These are phyloP conservation scores for Lactifluus subvellereus DNA, from an alignment of 768 basidiomycete genomes.

Conservation along the genomic window DNA sequence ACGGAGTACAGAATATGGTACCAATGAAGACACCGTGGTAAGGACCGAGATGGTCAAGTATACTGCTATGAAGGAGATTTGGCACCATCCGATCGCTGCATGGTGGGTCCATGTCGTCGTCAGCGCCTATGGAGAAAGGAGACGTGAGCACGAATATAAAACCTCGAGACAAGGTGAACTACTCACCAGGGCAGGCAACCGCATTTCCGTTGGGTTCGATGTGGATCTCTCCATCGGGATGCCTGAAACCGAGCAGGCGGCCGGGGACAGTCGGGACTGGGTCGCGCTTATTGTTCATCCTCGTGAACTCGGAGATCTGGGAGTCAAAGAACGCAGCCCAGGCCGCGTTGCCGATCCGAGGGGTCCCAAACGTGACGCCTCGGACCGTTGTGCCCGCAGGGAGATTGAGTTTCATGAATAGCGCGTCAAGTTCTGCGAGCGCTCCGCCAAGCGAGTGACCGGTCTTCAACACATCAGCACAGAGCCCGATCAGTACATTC, in stretches of 20 bases:
- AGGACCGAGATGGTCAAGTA: slow-evolving; percentile 54
- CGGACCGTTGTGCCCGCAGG: slow-evolving; percentile 10
- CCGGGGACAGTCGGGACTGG: slow-evolving; percentile 17
- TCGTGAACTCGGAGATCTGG: slow-evolving; percentile 20
- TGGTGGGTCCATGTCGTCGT: slow-evolving; percentile 47
- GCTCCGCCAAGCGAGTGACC: slow-evolving; percentile 23
- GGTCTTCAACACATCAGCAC: neutral
- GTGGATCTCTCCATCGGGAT: slow-evolving; percentile 15
- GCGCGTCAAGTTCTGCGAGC: slow-evolving; percentile 18
- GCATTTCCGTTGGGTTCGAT: slow-evolving; percentile 13
- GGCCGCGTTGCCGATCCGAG: slow-evolving; percentile 18
- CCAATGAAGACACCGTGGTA: slow-evolving; percentile 54
- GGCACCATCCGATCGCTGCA: slow-evolving; percentile 55
- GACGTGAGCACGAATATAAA: too few relatives aligned
- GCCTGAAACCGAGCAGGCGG: slow-evolving; percentile 17
- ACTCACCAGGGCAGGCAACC: slow-evolving; percentile 15
- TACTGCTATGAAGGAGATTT: slow-evolving; percentile 33
- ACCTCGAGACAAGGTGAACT: too few relatives aligned
- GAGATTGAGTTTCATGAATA: slow-evolving; percentile 21
- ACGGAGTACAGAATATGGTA: slow-evolving; percentile 35
- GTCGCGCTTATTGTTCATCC: slow-evolving; percentile 20
- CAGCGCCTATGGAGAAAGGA: slow-evolving; percentile 30
- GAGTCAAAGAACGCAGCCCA: slow-evolving; percentile 18
- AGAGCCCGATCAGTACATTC: too few relatives aligned
- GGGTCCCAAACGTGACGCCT: slow-evolving; percentile 23